Percentiles rank a stretch among this genome's conserved stretches.
These are phyloP conservation scores for Biancaea sappan DNA, from an alignment of 306 rosid species.

Conservation along the genomic window DNA sequence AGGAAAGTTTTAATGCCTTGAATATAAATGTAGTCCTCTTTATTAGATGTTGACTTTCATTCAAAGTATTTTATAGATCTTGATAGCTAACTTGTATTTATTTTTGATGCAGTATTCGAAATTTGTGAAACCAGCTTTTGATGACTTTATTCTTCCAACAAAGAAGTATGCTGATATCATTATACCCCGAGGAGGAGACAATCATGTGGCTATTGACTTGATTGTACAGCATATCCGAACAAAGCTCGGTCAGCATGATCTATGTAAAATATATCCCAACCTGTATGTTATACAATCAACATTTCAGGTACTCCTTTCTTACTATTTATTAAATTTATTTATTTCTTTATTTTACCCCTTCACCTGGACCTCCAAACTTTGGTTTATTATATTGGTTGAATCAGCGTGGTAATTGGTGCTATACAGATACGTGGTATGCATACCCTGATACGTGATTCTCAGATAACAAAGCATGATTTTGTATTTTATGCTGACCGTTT, in stretches of 20 bases:
- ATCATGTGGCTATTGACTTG: slow-evolving; percentile 96
- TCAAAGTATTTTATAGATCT: slow-evolving; percentile 14
- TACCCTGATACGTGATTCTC: slow-evolving; percentile 90
- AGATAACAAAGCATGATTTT: slow-evolving; percentile 93
- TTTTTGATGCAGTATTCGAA: slow-evolving; percentile 85
- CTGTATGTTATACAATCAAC: slow-evolving; percentile 92
- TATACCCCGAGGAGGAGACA: slow-evolving; percentile 98
- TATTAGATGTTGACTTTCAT: background rate
- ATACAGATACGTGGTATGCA: slow-evolving; percentile 98
- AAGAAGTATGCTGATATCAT: slow-evolving; percentile 99
- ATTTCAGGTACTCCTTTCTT: slow-evolving; percentile 74
- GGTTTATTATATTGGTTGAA: slow-evolving; percentile 10
- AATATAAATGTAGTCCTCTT: background rate
- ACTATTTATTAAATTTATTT: slow-evolving; percentile 17
- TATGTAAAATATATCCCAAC: slow-evolving; percentile 96
- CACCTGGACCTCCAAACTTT: slow-evolving; percentile 26
- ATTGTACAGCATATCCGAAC: slow-evolving; percentile 97
- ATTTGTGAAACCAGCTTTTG: slow-evolving; percentile 98
- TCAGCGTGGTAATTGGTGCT: slow-evolving; percentile 13
- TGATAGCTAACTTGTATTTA: slow-evolving; percentile 15
- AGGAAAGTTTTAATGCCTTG: slow-evolving; percentile 15
- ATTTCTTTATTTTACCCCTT: background rate
- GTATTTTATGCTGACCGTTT: slow-evolving; percentile 92
- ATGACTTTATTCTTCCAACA: slow-evolving; percentile 96
- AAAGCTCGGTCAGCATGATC: slow-evolving; percentile 98